Evolutionary conservation across 371 early-diverging fungal species (phyloP), one percentile per base, ranked within the genome.

Genomic region (Saksenaea oblongispora): DNA sequence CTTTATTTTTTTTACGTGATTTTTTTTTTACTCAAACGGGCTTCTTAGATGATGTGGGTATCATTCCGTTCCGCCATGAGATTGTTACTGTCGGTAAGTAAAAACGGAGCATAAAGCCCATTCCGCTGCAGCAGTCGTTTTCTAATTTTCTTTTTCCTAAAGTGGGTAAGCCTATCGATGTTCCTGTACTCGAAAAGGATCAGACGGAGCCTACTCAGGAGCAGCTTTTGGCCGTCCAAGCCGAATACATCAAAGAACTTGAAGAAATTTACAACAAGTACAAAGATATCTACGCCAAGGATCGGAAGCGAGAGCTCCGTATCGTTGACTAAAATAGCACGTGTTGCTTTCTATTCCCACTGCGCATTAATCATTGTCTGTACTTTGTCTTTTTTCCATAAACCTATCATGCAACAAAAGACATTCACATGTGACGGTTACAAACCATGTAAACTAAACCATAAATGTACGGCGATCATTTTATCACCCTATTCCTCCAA

Each of bases 111-210:
- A 31, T 1, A 34, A 26, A 10, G 3, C 31, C 14, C 31, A 17
- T 22, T 35, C 22, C 51, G n/a, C 22, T 22, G n/a, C 22, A 41
- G 18, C 3, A 37, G 10, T 15, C 3, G 15, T 44, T 15, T 22
- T 17, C 22, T 47, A 22, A 47, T 22, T n/a, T 5, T 47, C 2
- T 22, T 17, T 28, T 47, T 18, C 47, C 61, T 27, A 56, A n/a
- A 79, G 82, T 91, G 34, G 91, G 92, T 37, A 72, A 76, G 27
- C 92, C 93, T 0, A 82, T 93, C 15, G 54, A 73, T 27, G 86
- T 89, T 15, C 74, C 76, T n/a, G 59, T 58, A 44, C 47, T 77
- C 17, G 28, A 74, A 67, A 27, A 74, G 76, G 74, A 79, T 57
- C 58, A 79, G 74, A 42, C 71, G 4, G 74, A 64, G 11, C 90